Evolutionary conservation across 305 asterid species (phyloP).

Genomic region (Rubia tinctorum): DNA sequence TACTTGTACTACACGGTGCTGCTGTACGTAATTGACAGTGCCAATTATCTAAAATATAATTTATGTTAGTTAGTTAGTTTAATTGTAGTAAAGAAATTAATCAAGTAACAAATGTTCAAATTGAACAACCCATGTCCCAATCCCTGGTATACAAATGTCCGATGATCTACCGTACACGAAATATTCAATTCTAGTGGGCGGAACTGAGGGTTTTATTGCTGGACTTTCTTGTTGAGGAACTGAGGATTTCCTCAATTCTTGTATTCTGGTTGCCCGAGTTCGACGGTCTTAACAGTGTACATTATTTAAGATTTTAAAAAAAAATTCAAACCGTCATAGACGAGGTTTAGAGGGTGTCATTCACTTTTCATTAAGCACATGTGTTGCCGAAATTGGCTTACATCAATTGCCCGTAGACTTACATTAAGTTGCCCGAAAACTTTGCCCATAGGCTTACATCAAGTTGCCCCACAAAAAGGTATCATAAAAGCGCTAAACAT

Average conservation of each 20-base stretch:
- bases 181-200: slow-evolving; percentile 2
- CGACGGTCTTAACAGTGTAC: neutral
- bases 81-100: neutral
- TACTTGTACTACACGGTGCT: neutral
- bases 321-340: no score
- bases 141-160: neutral
- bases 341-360: no score
- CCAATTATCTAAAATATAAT: neutral
- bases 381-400: no score
- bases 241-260: no score
- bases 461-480: no score
- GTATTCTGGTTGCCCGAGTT: neutral
- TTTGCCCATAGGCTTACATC: no score
- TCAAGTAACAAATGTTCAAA: neutral
- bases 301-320: no score
- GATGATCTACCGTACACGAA: neutral
- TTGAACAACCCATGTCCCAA: neutral
- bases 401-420: no score
- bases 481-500: no score
- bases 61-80: no score
- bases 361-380: no score
- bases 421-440: no score
- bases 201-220: neutral
- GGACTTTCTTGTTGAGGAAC: neutral
- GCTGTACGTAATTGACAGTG: neutral